Evolutionary conservation across 2,329 filamentous ascomycete species (phyloP).

Genomic region (Neofusicoccum kwambonambiense): DNA sequence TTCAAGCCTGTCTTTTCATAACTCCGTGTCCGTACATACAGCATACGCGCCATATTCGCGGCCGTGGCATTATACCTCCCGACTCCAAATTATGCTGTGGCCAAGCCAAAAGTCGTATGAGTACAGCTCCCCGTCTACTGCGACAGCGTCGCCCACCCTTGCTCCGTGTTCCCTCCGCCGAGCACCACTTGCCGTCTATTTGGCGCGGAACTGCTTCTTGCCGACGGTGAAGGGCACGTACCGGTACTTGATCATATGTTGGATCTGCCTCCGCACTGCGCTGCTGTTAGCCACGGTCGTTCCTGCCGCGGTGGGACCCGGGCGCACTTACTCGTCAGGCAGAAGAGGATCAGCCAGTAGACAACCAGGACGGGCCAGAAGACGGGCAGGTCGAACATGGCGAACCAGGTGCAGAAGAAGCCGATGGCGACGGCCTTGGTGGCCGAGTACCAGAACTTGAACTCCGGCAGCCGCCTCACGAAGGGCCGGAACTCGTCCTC

Average conservation of each 20-base stretch:
- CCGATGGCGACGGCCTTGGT: conserved; percentile 81
- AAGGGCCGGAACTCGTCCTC: conserved; percentile 98
- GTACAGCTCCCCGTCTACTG: background rate
- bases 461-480: conserved; percentile 92
- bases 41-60: background rate
- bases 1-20: conserved; percentile 9
- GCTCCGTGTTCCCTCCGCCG: background rate
- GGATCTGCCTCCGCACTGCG: conserved; percentile 95
- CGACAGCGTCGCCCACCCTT: background rate
- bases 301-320: background rate
- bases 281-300: conserved; percentile 18
- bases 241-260: conserved; percentile 99
- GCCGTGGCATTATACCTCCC: background rate
- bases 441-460: conserved; percentile 99
- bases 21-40: conserved; percentile 9
- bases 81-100: conserved; percentile 14
- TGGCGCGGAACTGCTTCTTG: conserved; percentile 53
- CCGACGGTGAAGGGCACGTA: conserved; percentile 93
- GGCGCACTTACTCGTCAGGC: conserved; percentile 77
- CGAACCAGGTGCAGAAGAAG: conserved; percentile 88
- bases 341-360: conserved; percentile 97
- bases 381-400: conserved; percentile 92
- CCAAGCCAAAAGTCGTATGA: conserved; percentile 3
- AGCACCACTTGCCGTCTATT: background rate
- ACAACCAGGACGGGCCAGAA: conserved; percentile 99